A percentile compares a stretch with the other conserved stretches of the same genome.
Evolutionary conservation across 2,329 filamentous ascomycete species (phyloP).

Genomic region (Fusarium xylarioides): DNA sequence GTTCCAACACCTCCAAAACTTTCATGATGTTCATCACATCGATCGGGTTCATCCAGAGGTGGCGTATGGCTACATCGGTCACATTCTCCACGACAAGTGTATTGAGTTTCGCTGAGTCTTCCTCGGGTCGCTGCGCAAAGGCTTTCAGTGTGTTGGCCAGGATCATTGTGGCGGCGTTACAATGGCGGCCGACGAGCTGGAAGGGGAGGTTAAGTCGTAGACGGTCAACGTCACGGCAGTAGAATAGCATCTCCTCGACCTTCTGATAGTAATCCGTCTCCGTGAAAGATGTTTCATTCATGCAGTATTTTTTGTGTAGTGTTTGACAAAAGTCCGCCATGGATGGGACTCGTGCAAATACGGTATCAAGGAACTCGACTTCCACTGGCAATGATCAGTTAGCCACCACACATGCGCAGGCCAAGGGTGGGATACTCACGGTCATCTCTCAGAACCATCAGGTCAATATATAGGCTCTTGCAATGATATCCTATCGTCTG

Average conservation of each 20-base stretch:
- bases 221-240: conserved; percentile 55
- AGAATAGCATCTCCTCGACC: conserved; percentile 54
- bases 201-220: conserved; percentile 63
- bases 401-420: conserved; percentile 5
- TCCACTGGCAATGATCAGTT: conserved; percentile 52
- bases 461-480: conserved; percentile 60
- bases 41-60: conserved; percentile 61
- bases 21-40: conserved; percentile 60
- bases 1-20: conserved; percentile 52
- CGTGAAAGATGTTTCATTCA: conserved; percentile 59
- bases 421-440: conserved; percentile 45
- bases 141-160: conserved; percentile 62
- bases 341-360: conserved; percentile 57
- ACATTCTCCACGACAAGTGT: conserved; percentile 61
- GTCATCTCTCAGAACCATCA: conserved; percentile 63
- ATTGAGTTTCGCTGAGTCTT: conserved; percentile 53
- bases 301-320: conserved; percentile 57
- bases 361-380: conserved; percentile 56
- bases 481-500: conserved; percentile 58
- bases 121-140: conserved; percentile 55
- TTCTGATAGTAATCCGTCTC: conserved; percentile 56
- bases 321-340: conserved; percentile 57
- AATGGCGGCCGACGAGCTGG: conserved; percentile 57
- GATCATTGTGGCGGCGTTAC: conserved; percentile 59
- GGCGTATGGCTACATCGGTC: conserved; percentile 57